Evolutionary conservation across 495 filamentous ascomycete genomes (phyloP).

Genomic region (Aspergillus nidulans): DNA sequence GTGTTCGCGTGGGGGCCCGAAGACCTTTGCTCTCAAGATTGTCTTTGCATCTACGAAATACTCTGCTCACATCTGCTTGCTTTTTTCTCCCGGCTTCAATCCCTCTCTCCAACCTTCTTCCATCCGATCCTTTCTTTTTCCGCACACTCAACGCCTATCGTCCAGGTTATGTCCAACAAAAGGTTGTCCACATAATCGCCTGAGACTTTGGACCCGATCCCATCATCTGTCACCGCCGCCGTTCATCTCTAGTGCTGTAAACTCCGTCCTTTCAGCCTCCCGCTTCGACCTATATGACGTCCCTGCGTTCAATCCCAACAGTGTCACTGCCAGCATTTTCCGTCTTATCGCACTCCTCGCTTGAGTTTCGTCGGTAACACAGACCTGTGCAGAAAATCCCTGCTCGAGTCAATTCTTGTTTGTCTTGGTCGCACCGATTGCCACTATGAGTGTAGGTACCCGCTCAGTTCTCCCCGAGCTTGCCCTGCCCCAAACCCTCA

Average conservation of each 20-base stretch:
- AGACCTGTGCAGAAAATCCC: background rate
- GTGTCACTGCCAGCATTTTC: background rate
- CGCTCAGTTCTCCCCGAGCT: background rate
- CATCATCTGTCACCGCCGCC: background rate
- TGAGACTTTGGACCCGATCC: conserved; percentile 6
- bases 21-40: background rate
- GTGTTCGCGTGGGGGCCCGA: conserved; percentile 14
- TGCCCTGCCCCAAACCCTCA: background rate
- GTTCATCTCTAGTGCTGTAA: background rate
- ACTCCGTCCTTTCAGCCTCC: background rate
- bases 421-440: background rate
- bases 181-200: background rate
- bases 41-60: background rate
- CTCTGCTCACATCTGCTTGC: background rate
- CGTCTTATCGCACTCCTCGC: background rate
- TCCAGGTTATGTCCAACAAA: conserved; percentile 4
- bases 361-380: background rate
- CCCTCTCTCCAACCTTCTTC: background rate
- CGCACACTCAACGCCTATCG: conserved; percentile 1
- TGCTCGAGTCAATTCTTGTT: background rate
- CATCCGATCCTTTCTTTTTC: conserved; percentile 9
- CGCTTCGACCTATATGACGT: conserved; percentile 5
- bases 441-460: conserved; percentile 12
- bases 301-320: conserved; percentile 1
- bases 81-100: conserved; percentile 8